Conservation (phyloP, 176 grass and related monocot genomes). For the Musa schizocarpa region DNA sequence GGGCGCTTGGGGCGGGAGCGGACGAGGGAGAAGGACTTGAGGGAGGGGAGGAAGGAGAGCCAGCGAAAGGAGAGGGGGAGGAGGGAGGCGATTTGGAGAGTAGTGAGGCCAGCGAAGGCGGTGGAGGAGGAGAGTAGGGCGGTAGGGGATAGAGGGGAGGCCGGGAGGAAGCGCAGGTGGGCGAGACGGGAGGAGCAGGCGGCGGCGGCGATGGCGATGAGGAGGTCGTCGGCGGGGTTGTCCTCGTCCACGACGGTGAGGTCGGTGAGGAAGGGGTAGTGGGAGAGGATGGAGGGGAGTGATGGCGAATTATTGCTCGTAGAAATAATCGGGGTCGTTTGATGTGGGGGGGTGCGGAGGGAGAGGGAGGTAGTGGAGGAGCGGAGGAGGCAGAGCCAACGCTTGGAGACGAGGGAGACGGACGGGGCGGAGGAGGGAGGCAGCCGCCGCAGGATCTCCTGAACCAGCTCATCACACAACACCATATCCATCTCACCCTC, state of each 20-base stretch:
- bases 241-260: slow-evolving; percentile 35
- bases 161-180: slow-evolving; percentile 43
- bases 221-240: slow-evolving; percentile 23
- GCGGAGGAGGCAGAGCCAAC: slow-evolving; percentile 67
- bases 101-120: slow-evolving; percentile 38
- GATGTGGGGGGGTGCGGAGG: slow-evolving; percentile 38
- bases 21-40: slow-evolving; percentile 66
- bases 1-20: slow-evolving; percentile 30
- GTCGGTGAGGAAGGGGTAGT: slow-evolving; percentile 49
- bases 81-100: slow-evolving; percentile 53
- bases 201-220: slow-evolving; percentile 38
- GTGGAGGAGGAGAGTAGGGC: slow-evolving; percentile 32
- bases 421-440: slow-evolving; percentile 38
- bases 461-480: slow-evolving; percentile 76
- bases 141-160: slow-evolving; percentile 36
- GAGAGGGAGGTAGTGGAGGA: slow-evolving; percentile 43
- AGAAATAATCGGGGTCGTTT: no score
- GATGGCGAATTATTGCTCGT: background rate
- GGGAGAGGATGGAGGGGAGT: slow-evolving; percentile 48
- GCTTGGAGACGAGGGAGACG: slow-evolving; percentile 73
- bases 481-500: slow-evolving; percentile 30
- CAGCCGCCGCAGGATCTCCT: slow-evolving; percentile 64
- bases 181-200: slow-evolving; percentile 34
- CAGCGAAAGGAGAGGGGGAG: slow-evolving; percentile 46
- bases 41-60: slow-evolving; percentile 41